A percentile compares a stretch with the other conserved stretches of the same genome.
Conservation (phyloP, 495 filamentous ascomycete species). For the Lasiosphaeria ovina region DNA sequence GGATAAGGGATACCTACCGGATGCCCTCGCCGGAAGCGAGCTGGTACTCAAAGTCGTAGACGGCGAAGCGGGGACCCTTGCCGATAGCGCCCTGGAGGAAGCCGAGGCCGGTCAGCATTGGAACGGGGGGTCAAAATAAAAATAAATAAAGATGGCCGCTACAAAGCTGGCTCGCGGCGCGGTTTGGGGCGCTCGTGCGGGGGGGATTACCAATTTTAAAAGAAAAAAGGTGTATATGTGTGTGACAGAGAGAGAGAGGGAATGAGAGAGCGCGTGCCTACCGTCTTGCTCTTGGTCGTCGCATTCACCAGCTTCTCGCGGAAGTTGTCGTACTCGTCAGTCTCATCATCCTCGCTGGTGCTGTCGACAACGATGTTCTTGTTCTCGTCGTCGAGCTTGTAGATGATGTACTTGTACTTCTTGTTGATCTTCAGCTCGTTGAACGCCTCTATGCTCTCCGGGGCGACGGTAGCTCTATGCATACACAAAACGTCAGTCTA, state of each 20-base stretch:
- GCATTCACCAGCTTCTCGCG: conserved; percentile 74
- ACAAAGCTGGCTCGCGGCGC: too few relatives aligned
- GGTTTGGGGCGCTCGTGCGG: too few relatives aligned
- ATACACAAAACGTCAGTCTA: conserved; percentile 5
- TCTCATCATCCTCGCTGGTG: conserved; percentile 47
- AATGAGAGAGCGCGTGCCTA: conserved; percentile 17
- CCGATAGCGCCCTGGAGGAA: conserved; percentile 51
- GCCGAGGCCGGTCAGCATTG: background rate
- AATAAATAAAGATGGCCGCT: background rate
- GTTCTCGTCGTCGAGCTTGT: conserved; percentile 92
- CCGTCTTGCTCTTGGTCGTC: conserved; percentile 43
- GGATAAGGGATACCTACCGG: conserved; percentile 47
- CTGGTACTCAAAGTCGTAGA: conserved; percentile 87
- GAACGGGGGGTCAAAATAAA: background rate
- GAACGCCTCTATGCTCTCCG: conserved; percentile 79
- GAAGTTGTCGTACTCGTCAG: conserved; percentile 68
- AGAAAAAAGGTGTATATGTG: too few relatives aligned
- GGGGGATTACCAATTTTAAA: too few relatives aligned
- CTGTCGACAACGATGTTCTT: conserved; percentile 82
- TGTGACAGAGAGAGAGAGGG: conserved; percentile 1
- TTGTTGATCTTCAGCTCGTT: conserved; percentile 90
- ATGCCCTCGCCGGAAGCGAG: conserved; percentile 76
- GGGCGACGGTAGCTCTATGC: conserved; percentile 69
- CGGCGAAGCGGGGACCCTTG: conserved; percentile 85
- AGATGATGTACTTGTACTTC: conserved; percentile 92